Base-by-base conservation (phyloP, 768 basidiomycete genomes). In the Suillus alpinus region DNA sequence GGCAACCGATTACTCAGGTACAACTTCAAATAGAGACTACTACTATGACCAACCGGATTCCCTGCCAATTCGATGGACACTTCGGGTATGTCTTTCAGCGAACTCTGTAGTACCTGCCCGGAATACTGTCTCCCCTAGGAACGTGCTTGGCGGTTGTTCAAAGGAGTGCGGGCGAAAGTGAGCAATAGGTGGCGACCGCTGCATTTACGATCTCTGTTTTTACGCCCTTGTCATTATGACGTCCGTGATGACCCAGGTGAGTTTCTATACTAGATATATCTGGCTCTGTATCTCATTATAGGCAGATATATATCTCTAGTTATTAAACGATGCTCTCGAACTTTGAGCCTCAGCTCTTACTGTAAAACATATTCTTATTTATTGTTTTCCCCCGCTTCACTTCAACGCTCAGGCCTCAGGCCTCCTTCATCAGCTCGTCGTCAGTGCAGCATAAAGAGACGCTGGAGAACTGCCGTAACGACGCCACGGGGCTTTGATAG, bases 221-320 rank as follows among this genome's bases (percentile, higher is more conserved):
- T 47, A 16, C 68, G 61, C 31, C 70, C 72, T 32, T 65, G 72
- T 37, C 66, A 68, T 29, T 60, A 62, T 40, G 57, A 46, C 7
- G 26, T 57, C 12, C 64, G 68, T 4, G 36, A 65, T 18, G 72
- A 72, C 52, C 60, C 72, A 59, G 70, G 72, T 56, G 32, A 58
- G 72, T 63, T 26, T 26, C 2, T n/a, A 12, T 26, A 1, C 6
- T 55, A 3, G 9, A 3, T 12, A 7, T 51, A 53, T 18, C 3
- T 26, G 23, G 23, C 23, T 55, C 14, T 9, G 3, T 26, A 7
- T 55, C 53, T 55, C 37, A 55, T 37, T 10, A 10, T 9, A 55
- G 20, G 5, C 18, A 55, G 53, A 55, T 39, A 26, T 39, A 18
- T 55, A 26, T 55, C 2, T 39, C 53, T 55, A 39, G 37, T 49